Evolutionary conservation across 768 basidiomycete species (phyloP).

Genomic region (Termitomyces sp.): DNA sequence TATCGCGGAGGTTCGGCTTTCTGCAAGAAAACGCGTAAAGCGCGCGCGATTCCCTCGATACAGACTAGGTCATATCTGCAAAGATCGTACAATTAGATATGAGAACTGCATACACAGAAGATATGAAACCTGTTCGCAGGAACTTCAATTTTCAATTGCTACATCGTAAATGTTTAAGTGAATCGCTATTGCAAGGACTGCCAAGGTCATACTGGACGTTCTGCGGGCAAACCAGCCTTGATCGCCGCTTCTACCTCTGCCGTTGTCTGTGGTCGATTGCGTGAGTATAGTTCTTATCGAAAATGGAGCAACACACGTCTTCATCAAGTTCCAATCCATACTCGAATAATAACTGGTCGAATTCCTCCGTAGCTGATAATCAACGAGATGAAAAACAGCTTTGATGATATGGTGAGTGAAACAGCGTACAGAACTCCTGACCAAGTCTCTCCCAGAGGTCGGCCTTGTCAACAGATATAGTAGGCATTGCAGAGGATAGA

Average conservation of each 20-base stretch:
- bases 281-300: neutral
- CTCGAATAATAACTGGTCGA: slow-evolving; percentile 93
- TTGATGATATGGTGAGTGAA: slow-evolving; percentile 5
- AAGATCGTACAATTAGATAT: slow-evolving; percentile 3
- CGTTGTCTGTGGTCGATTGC: slow-evolving; percentile 60
- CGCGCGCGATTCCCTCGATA: slow-evolving; percentile 91
- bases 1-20: slow-evolving; percentile 65
- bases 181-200: neutral
- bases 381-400: slow-evolving; percentile 15
- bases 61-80: slow-evolving; percentile 94
- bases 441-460: slow-evolving; percentile 89
- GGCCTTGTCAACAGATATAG: slow-evolving; percentile 91
- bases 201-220: slow-evolving; percentile 62
- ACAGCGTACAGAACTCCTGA: slow-evolving; percentile 64
- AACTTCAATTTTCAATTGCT: slow-evolving; percentile 99
- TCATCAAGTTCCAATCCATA: slow-evolving; percentile 98
- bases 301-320: slow-evolving; percentile 56
- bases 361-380: slow-evolving; percentile 79
- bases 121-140: slow-evolving; percentile 83
- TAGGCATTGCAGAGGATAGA: slow-evolving; percentile 65
- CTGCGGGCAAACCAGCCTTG: slow-evolving; percentile 80
- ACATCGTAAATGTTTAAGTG: slow-evolving; percentile 1
- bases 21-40: slow-evolving; percentile 77
- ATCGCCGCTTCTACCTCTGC: slow-evolving; percentile 77
- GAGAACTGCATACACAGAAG: neutral